phyloP scores from a whole-genome alignment of 2,329 filamentous ascomycete genomes.

The Penicillium decumbens region DNA sequence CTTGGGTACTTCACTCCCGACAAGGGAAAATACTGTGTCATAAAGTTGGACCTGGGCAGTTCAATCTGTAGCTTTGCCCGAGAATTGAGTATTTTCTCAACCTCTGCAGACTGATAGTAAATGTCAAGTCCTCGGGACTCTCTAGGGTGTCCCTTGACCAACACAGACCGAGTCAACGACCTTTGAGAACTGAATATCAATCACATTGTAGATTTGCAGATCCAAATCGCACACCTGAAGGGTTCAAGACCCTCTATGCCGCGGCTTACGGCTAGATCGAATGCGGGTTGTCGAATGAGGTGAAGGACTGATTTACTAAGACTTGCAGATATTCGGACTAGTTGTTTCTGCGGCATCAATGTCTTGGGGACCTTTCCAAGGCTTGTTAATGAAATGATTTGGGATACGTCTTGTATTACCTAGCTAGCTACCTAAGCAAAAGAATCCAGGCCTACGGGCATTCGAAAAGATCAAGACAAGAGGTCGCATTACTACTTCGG shows the following conservation, averaged over 20 bases:
- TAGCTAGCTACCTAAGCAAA: constrained; percentile 8
- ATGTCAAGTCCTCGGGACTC: constrained; percentile 57
- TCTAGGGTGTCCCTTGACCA: constrained; percentile 66
- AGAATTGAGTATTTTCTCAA: constrained; percentile 54
- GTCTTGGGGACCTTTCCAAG: too few relatives aligned
- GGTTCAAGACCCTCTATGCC: constrained; percentile 59
- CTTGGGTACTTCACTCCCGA: too few relatives aligned
- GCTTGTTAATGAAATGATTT: not conserved
- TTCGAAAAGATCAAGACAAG: constrained; percentile 2
- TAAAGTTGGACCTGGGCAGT: not conserved
- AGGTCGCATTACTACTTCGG: not conserved
- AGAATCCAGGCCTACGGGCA: not conserved
- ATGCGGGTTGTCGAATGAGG: too few relatives aligned
- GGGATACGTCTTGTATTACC: not conserved
- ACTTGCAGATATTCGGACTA: too few relatives aligned
- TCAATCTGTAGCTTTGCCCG: constrained; percentile 21
- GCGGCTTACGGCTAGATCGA: too few relatives aligned
- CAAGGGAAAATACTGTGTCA: too few relatives aligned
- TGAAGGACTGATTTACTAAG: too few relatives aligned
- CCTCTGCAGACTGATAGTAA: constrained; percentile 72
- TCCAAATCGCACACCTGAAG: constrained; percentile 74
- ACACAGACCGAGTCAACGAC: constrained; percentile 74
- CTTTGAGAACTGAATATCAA: constrained; percentile 55
- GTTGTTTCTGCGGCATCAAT: too few relatives aligned
- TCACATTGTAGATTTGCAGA: constrained; percentile 73